A percentile compares a stretch with the other conserved stretches of the same genome.
Conservation (phyloP, 2,329 filamentous ascomycete genomes). For the Fusarium penzigii region DNA sequence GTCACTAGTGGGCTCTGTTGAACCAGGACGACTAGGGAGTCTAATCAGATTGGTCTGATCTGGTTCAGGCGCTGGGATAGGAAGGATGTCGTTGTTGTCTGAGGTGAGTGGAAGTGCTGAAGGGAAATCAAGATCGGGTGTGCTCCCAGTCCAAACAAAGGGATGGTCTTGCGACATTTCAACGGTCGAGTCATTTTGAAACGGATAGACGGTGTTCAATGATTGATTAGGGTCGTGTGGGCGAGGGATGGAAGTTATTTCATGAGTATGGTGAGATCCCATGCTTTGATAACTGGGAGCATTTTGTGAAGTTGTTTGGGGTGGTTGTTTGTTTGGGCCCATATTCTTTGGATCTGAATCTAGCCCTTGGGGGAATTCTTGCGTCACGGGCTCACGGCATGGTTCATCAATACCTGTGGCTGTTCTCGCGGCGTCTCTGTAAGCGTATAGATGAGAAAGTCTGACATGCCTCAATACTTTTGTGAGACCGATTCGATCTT, state of each 20-base stretch:
- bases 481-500: constrained; percentile 15
- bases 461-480: constrained; percentile 18
- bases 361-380: not conserved
- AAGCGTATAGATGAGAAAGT: constrained; percentile 13
- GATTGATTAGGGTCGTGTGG: too few relatives aligned
- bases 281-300: too few relatives aligned
- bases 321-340: too few relatives aligned
- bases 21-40: constrained; percentile 6
- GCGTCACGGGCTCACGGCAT: constrained; percentile 1
- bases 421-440: constrained; percentile 10
- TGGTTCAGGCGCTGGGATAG: constrained; percentile 5
- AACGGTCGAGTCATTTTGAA: too few relatives aligned
- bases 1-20: constrained; percentile 17
- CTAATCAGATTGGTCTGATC: constrained; percentile 3
- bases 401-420: constrained; percentile 1
- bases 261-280: too few relatives aligned
- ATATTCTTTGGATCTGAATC: not conserved
- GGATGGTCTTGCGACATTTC: not conserved
- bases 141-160: constrained; percentile 12
- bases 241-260: too few relatives aligned
- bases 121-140: constrained; percentile 12
- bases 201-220: too few relatives aligned
- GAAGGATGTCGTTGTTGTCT: constrained; percentile 5
- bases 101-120: constrained; percentile 11
- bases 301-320: too few relatives aligned